phyloP scores from a whole-genome alignment of 2,329 filamentous ascomycete species.

The Acrocalymma vagum region DNA sequence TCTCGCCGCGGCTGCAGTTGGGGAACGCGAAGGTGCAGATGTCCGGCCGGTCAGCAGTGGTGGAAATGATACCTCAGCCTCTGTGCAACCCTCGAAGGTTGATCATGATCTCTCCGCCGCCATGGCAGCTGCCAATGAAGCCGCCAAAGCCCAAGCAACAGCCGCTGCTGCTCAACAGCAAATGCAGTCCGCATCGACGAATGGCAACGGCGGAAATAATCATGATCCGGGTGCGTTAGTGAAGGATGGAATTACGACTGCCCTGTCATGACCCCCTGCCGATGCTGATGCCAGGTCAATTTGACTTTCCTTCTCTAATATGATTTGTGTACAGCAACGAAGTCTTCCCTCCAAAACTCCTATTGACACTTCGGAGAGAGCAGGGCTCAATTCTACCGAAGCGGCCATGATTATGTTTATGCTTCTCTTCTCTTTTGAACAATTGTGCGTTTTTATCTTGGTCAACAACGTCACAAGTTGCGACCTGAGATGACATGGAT shows the following conservation, averaged over 20 bases:
- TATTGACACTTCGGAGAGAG: too few species aligned
- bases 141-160: constrained; percentile 45
- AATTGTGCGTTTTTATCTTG: too few species aligned
- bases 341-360: too few species aligned
- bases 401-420: too few species aligned
- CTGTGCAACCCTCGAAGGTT: constrained; percentile 22
- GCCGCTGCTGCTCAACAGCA: constrained; percentile 43
- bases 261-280: constrained; percentile 2
- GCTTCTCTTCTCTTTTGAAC: too few species aligned
- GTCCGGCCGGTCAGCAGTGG: constrained; percentile 35
- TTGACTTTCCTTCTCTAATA: neutral
- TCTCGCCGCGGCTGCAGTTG: constrained; percentile 48
- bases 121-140: constrained; percentile 46
- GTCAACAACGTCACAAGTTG: too few species aligned
- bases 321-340: neutral
- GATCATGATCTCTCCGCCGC: constrained; percentile 47
- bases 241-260: constrained; percentile 16
- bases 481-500: too few species aligned
- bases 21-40: constrained; percentile 43
- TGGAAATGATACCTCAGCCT: constrained; percentile 25
- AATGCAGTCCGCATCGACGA: constrained; percentile 25
- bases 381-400: too few species aligned
- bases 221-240: constrained; percentile 20
- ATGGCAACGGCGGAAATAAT: constrained; percentile 21
- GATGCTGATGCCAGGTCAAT: neutral